Base-by-base conservation (phyloP, 2,329 filamentous ascomycete species). In the Parastagonospora nodorum region DNA sequence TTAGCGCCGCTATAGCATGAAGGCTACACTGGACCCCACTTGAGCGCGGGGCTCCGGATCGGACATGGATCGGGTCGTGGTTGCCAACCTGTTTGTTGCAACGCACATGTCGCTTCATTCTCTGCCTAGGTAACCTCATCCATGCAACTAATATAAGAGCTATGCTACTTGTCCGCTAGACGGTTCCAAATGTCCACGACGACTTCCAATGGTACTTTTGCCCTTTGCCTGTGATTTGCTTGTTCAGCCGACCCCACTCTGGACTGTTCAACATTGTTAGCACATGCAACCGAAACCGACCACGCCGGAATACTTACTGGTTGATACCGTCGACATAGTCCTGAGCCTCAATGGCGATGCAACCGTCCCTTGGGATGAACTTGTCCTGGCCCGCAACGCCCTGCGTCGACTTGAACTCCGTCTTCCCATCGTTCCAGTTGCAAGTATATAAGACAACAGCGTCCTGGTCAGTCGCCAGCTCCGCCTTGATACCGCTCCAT, bases 341-440 rank as follows among this genome's bases (percentile, higher is more conserved):
- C 55, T 69, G 66, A 5, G 68, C 61, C 47, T 71, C 68, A 42
- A 71, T 68, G 12, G 68, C 68, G 48, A 71, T 65, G 57, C 68
- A 71, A 4, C 68, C 68, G 46, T 69, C 67, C 24, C 67, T 55
- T 6, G 67, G 67, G 28, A 71, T 71, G 41, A 68, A 59, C 51
- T 66, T 69, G 55, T 69, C 63, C 45, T 64, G 53, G 11, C 64
- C 65, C 14, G 50, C 19, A 9, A 65, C 52, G 7, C 68, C 68
- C 48, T 71, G 68, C 0, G 66, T 68, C 50, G 52, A 63, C 66
- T 71, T 71, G 60, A 69, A 66, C 56, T 67, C 62, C n/a, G 60
- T 58, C 60, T 68, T 71, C 2, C 68, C 68, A 47, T 71, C 66
- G 45, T 67, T 69, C 68, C 68, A 71, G 46, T 70, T 70, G 63